Evolutionary conservation across 345 rosid species (phyloP).

Genomic region (Syzygium oleosum): DNA sequence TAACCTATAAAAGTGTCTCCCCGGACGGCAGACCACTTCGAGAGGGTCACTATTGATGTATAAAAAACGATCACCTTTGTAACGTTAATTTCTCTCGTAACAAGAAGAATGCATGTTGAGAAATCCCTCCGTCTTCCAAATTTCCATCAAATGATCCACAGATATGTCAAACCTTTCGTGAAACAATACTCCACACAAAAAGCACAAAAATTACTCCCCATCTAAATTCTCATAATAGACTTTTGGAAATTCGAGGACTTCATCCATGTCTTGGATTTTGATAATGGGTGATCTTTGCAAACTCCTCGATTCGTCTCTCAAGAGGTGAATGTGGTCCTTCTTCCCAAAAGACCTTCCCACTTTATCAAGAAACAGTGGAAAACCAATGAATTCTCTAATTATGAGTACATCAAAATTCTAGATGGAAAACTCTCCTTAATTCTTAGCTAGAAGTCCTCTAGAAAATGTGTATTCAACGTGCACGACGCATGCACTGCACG

Average conservation of each 20-base stretch:
- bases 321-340: background rate
- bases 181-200: background rate
- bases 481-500: background rate
- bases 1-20: too few species aligned
- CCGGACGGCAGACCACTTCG: too few species aligned
- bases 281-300: background rate
- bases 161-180: background rate
- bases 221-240: background rate
- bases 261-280: background rate
- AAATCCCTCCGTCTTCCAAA: background rate
- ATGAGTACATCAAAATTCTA: background rate
- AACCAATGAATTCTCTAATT: background rate
- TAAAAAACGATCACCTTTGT: too few species aligned
- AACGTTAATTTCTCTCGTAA: too few species aligned
- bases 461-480: background rate
- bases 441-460: background rate
- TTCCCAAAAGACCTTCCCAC: background rate
- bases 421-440: background rate
- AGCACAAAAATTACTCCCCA: background rate
- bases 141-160: background rate
- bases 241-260: background rate
- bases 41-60: too few species aligned
- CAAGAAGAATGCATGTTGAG: too few species aligned
- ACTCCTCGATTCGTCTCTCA: background rate
- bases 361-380: background rate